Evolutionary conservation across 2,329 filamentous ascomycete species (phyloP).

Genomic region (Macrophomina phaseolina): DNA sequence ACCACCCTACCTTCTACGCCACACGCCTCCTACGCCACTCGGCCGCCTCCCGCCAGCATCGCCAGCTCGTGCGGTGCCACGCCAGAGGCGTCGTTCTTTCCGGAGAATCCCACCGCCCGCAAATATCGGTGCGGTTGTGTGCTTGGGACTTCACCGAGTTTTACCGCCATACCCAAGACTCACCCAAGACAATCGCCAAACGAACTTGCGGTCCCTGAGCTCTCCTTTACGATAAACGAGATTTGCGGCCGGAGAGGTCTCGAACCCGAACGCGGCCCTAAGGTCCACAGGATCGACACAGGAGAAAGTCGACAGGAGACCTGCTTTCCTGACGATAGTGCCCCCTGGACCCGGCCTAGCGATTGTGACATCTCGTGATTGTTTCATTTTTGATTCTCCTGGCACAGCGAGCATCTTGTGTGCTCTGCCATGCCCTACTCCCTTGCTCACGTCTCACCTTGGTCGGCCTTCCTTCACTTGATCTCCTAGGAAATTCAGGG

Average conservation of each 20-base stretch:
- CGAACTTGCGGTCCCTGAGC: too few species aligned
- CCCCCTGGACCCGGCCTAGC: conserved; percentile 1
- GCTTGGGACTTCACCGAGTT: too few species aligned
- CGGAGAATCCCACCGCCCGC: neutral
- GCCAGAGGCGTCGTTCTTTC: neutral
- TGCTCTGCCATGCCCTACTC: neutral
- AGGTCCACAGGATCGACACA: conserved; percentile 6
- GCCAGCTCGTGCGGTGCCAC: neutral
- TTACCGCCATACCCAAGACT: too few species aligned
- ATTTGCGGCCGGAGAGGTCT: too few species aligned
- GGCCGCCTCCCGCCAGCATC: neutral
- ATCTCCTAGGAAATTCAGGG: too few species aligned
- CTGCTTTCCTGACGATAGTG: neutral
- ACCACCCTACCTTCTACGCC: neutral
- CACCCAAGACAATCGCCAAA: neutral
- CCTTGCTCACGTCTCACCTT: too few species aligned
- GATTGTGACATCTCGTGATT: conserved; percentile 13
- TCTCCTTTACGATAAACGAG: too few species aligned
- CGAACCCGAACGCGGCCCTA: neutral
- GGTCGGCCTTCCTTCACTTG: too few species aligned
- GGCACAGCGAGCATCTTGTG: neutral
- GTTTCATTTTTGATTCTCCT: neutral
- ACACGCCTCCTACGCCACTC: neutral
- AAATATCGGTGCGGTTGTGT: neutral
- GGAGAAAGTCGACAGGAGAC: conserved; percentile 1